Conservation (phyloP, 2,329 filamentous ascomycete genomes). For the Microdochium trichocladiopsis region DNA sequence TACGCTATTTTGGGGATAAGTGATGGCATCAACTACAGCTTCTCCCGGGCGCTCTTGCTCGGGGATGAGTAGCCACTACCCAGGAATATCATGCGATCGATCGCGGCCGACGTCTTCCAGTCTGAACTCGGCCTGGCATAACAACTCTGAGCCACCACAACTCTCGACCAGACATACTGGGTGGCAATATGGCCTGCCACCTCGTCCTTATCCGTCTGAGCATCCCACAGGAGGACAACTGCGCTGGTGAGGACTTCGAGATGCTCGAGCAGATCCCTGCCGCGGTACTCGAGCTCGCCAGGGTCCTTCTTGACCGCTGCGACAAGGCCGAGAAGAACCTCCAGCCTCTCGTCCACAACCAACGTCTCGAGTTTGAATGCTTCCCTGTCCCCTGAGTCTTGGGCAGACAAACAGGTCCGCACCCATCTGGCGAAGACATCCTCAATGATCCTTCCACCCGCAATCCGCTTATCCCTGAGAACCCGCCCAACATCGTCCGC, state of each 20-base stretch:
- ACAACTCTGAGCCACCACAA: background rate
- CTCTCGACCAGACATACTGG: background rate
- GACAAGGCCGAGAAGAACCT: background rate
- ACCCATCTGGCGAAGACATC: slow-evolving; percentile 5
- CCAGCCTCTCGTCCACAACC: background rate
- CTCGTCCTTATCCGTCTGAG: background rate
- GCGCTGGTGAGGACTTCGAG: background rate
- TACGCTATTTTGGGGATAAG: no score
- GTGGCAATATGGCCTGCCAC: background rate
- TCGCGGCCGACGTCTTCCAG: background rate
- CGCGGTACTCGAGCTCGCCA: background rate
- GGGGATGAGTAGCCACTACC: background rate
- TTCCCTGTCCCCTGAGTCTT: background rate
- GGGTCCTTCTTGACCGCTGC: background rate
- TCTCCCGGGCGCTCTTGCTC: background rate
- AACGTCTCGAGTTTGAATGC: background rate
- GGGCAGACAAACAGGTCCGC: background rate
- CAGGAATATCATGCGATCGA: background rate
- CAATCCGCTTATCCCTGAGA: slow-evolving; percentile 4
- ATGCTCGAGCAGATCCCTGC: background rate
- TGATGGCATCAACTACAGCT: background rate
- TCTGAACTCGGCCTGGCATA: background rate
- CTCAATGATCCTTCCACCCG: slow-evolving; percentile 3
- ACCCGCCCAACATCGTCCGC: slow-evolving; percentile 6
- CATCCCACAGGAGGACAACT: background rate